Evolutionary conservation across 2,329 filamentous ascomycete species (phyloP).

Genomic region (Ustulina deusta): DNA sequence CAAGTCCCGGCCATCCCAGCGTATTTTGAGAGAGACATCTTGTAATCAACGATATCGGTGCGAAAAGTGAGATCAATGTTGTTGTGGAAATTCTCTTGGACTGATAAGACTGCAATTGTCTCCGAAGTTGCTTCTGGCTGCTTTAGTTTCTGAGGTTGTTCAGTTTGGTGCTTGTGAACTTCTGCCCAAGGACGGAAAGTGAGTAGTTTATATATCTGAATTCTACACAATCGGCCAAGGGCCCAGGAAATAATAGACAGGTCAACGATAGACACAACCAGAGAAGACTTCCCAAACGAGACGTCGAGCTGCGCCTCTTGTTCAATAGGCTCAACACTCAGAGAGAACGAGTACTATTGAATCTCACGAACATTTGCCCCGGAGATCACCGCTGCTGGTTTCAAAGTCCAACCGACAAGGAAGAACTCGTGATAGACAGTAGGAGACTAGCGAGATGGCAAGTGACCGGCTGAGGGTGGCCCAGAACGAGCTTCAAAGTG

Average conservation of each 20-base stretch:
- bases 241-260: too few relatives aligned
- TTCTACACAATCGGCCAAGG: background rate
- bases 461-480: background rate
- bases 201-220: conserved; percentile 20
- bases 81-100: too few relatives aligned
- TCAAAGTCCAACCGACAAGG: background rate
- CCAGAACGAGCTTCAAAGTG: conserved; percentile 6
- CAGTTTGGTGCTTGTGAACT: background rate
- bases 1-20: conserved; percentile 25
- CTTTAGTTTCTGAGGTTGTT: background rate
- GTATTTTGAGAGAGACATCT: conserved; percentile 23
- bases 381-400: background rate
- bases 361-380: background rate
- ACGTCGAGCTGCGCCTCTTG: background rate
- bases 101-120: too few relatives aligned
- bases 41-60: background rate
- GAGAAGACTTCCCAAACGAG: background rate
- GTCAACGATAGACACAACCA: background rate
- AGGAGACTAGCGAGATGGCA: background rate
- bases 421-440: background rate
- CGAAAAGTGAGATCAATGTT: background rate
- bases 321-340: background rate
- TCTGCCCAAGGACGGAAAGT: background rate
- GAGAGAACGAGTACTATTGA: background rate
- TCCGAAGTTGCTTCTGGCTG: background rate